These are phyloP conservation scores for Trichoderma atroviride DNA, from an alignment of 2,329 filamentous ascomycete species.

Conservation along the genomic window DNA sequence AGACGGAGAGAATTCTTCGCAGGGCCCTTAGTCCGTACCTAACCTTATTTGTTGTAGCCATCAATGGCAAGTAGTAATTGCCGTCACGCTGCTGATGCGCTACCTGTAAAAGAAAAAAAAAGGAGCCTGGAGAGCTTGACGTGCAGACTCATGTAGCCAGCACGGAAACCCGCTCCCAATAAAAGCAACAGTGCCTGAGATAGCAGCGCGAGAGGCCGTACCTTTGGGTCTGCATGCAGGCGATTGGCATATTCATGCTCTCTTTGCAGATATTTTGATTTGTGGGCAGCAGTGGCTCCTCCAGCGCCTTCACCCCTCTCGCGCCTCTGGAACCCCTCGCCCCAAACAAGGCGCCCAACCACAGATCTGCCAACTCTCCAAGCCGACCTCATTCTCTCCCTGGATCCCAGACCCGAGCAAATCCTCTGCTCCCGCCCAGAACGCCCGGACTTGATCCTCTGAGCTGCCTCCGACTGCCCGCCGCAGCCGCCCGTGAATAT, in stretches of 20 bases:
- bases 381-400: conserved; percentile 26
- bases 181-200: background rate
- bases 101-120: background rate
- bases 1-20: background rate
- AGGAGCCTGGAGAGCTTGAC: background rate
- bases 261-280: conserved; percentile 17
- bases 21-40: conserved; percentile 2
- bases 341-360: conserved; percentile 27
- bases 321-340: conserved; percentile 26
- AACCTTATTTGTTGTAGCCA: background rate
- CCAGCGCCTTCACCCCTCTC: conserved; percentile 25
- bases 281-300: conserved; percentile 24
- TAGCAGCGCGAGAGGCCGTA: conserved; percentile 2
- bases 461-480: background rate
- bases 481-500: background rate
- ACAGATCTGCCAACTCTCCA: conserved; percentile 25
- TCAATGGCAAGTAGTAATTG: background rate
- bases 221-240: background rate
- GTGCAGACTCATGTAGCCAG: background rate
- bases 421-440: conserved; percentile 10
- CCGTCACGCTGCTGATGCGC: conserved; percentile 7
- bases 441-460: background rate
- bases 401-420: conserved; percentile 5
- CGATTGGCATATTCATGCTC: conserved; percentile 9
- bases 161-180: background rate